Evolutionary conservation across 2,329 filamentous ascomycete species (phyloP), one percentile per base, ranked within the genome.

Genomic region (Microcyclospora tardicrescens): DNA sequence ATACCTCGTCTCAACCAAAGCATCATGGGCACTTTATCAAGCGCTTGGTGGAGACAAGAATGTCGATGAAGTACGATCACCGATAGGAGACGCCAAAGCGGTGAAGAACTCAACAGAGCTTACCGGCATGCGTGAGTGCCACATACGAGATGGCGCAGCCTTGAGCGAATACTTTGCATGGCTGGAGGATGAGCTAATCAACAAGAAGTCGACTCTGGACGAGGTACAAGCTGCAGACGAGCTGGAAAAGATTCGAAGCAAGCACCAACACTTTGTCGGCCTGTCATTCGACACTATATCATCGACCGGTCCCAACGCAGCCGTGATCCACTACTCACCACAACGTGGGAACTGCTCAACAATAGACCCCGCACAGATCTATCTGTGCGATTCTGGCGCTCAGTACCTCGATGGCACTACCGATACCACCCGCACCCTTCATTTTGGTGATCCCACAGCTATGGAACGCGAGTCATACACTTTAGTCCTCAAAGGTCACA

Each of bases 281-380:
- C 70, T 96, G 12, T 95, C 87, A 0, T 98, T 98, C 55, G 79
- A 86, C 49, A 96, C 91, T 2, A 98, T 98, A 44, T 96, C 89
- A 0, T 93, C 87, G 0, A 95, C 86, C 0, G 91, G 91, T 2
- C 66, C 89, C 2, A 94, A 91, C 58, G 91, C 86, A 41, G 91
- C 91, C 5, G 75, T 98, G 10, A 98, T 98, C 41, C 91, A 98
- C 59, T 98, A 98, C 67, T 83, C 81, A 50, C 87, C 91, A 0
- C 84, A 94, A 56, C 77, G 73, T 39, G 85, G 82, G 14, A 80
- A 71, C 45, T 96, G 89, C 62, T 75, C 86, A 8, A 66, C 74
- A 19, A 85, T 98, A 50, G 85, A 98, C 49, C 84, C 85, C 0
- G 76, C 77, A 6, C 78, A 79, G 11, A 77, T 98, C 42, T 98